phyloP scores from a whole-genome alignment of 345 rosid species.

The Pelargonium nanum region DNA sequence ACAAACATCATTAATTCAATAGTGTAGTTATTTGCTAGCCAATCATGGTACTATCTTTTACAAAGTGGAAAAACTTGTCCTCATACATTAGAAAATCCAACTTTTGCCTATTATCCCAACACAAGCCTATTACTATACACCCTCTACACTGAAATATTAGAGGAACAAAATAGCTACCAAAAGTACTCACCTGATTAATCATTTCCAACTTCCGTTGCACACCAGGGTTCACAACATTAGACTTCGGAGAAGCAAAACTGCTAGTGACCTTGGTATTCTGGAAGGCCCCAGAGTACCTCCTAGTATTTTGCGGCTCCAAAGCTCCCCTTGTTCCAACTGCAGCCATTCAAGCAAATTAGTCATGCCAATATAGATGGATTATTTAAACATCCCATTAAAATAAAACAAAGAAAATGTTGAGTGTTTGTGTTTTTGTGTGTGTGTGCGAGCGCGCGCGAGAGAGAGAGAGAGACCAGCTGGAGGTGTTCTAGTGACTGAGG shows the following conservation, averaged over 20 bases:
- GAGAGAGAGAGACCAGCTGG: constrained; percentile 39
- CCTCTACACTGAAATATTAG: background rate
- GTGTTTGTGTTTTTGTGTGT: background rate
- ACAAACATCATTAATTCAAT: background rate
- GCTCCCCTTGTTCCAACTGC: constrained; percentile 44
- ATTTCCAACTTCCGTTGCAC: constrained; percentile 53
- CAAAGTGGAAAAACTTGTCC: background rate
- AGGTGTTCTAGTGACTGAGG: constrained; percentile 35
- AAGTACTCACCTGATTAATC: constrained; percentile 30
- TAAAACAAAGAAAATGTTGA: too few species aligned
- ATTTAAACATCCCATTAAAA: background rate
- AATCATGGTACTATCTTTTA: too few species aligned
- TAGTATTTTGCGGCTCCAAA: constrained; percentile 31
- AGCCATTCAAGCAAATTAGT: constrained; percentile 1
- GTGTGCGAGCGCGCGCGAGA: background rate
- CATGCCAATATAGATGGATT: background rate
- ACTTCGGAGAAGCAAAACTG: constrained; percentile 37
- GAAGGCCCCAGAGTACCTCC: constrained; percentile 29
- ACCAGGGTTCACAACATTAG: constrained; percentile 32
- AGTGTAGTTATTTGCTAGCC: too few species aligned
- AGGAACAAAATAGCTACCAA: background rate
- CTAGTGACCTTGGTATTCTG: constrained; percentile 33
- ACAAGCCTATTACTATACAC: background rate
- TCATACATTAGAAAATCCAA: background rate
- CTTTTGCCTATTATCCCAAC: too few species aligned